Evolutionary conservation across 2,329 filamentous ascomycete species (phyloP).

Genomic region (Talaromyces amestolkiae): DNA sequence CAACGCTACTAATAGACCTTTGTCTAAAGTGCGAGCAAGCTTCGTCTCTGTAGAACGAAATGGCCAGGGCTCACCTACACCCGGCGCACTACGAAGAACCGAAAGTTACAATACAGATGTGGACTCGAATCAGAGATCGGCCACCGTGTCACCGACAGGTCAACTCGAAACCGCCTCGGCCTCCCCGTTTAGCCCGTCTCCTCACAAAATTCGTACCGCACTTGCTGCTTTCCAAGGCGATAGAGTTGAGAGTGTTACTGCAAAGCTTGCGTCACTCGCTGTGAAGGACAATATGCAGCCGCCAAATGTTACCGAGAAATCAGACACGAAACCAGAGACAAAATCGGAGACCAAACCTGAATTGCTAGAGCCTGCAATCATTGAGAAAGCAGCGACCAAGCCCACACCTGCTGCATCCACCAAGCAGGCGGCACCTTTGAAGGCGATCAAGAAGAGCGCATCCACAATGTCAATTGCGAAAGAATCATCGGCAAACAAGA

Average conservation of each 20-base stretch:
- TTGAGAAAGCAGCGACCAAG: slow-evolving; percentile 13
- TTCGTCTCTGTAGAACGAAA: slow-evolving; percentile 68
- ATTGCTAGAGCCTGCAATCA: neutral
- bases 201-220: slow-evolving; percentile 25
- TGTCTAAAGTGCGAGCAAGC: slow-evolving; percentile 72
- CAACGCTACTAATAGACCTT: slow-evolving; percentile 52
- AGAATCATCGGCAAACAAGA: slow-evolving; percentile 25
- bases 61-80: slow-evolving; percentile 41
- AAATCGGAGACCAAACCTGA: neutral
- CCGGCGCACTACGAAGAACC: slow-evolving; percentile 44
- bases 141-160: slow-evolving; percentile 16
- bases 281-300: slow-evolving; percentile 9
- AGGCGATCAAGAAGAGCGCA: slow-evolving; percentile 32
- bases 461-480: slow-evolving; percentile 33
- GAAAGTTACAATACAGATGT: slow-evolving; percentile 35
- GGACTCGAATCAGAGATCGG: slow-evolving; percentile 27
- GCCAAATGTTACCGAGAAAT: neutral
- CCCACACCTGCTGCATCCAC: slow-evolving; percentile 19
- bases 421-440: slow-evolving; percentile 25
- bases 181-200: slow-evolving; percentile 29
- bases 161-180: slow-evolving; percentile 21
- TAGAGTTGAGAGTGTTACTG: slow-evolving; percentile 20
- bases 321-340: neutral
- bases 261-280: slow-evolving; percentile 10
- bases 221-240: slow-evolving; percentile 23